Base-by-base conservation (phyloP, 371 early-diverging fungal species). In the Mucor indicus region DNA sequence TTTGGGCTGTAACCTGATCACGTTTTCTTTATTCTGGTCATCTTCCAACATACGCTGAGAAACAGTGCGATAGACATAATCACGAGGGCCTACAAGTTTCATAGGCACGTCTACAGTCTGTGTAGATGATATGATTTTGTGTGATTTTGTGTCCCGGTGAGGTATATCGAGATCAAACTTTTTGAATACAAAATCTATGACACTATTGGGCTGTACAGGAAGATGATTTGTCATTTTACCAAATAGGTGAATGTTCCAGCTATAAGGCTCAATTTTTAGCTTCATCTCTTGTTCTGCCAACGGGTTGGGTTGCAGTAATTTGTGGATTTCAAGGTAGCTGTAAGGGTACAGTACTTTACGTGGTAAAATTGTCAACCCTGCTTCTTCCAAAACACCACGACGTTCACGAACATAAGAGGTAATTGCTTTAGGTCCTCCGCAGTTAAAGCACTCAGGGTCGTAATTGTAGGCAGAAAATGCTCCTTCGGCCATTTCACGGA, bases 401-500 rank as follows among this genome's bases (percentile, higher is more conserved):
- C 81, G 72, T 3, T 69, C 53, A 33, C 74, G 74, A 3, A 81
- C 81, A 50, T 84, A 84, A 0, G 67, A 62, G 2, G 85, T 82
- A 32, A 84, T 77, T 1, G 81, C 83, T 37, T 75, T 77, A 19
- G 83, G 81, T 3, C 85, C 85, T 15, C 76, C 72, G 29, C 85
- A 84, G 40, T 83, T 84, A 56, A 82, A 82, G 48, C 85, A 84
- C 23, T 69, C 62, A 11, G 81, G 74, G 36, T 81, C 70, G 49
- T 81, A 84, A 19, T 64, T 61, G 19, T 71, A 62, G 7, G 78
- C 60, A 2, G 77, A 68, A 31, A 84, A 83, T 8, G 75, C 70
- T 5, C 48, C 55, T 24, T 84, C 83, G 4, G 78, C 79, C 54
- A 82, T 80, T 24, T 84, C 80, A 24, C 80, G 64, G 64, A 84